A percentile compares a stretch with the other conserved stretches of the same genome.
phyloP scores from a whole-genome alignment of 257 asterid species.

The Verbena officinalis region DNA sequence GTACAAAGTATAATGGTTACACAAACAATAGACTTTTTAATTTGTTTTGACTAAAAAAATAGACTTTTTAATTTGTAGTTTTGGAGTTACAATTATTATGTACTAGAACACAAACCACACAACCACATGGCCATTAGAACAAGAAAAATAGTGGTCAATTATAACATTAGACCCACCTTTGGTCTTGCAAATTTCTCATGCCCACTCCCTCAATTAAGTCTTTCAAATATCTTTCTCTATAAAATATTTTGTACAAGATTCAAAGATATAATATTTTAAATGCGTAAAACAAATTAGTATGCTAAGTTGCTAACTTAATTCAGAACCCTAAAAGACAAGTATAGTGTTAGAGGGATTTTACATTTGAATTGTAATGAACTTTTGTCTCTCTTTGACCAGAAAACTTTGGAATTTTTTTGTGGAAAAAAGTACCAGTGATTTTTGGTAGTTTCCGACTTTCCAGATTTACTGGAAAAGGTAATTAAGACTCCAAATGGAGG shows the following conservation, averaged over 20 bases:
- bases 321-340: no score
- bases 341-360: no score
- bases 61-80: no score
- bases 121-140: conserved; percentile 19
- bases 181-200: neutral
- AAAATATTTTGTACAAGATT: no score
- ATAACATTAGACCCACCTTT: conserved; percentile 24
- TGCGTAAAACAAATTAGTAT: no score
- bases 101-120: neutral
- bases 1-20: no score
- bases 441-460: conserved; percentile 5
- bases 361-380: no score
- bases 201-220: neutral
- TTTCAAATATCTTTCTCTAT: neutral
- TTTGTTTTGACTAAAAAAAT: no score
- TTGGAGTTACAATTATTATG: neutral
- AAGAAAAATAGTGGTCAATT: conserved; percentile 8
- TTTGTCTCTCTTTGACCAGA: conserved; percentile 2
- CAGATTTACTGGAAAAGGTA: conserved; percentile 32
- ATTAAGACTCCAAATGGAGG: conserved; percentile 13
- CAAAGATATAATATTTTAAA: no score
- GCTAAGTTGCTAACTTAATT: no score
- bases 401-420: neutral
- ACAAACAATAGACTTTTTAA: no score
- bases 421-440: neutral